phyloP scores from a whole-genome alignment of 768 basidiomycete genomes.

The Mycena maculata region DNA sequence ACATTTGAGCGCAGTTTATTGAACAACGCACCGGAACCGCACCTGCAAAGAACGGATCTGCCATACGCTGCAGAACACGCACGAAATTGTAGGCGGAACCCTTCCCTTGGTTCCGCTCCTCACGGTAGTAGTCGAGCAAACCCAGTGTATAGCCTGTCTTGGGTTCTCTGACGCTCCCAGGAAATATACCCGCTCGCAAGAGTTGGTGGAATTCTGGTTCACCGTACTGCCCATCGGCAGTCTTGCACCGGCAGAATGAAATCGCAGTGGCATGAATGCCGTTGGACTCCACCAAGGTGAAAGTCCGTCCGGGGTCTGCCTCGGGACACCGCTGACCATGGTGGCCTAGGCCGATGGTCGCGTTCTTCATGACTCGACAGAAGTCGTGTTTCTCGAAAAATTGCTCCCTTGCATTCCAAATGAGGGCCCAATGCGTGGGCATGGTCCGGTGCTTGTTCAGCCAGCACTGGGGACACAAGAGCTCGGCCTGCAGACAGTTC shows the following conservation, averaged over 20 bases:
- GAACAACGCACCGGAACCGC: conserved; percentile 16
- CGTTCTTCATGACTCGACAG: conserved; percentile 12
- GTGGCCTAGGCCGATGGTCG: background rate
- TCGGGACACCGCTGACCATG: conserved; percentile 15
- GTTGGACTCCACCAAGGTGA: conserved; percentile 25
- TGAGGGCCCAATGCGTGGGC: conserved; percentile 16
- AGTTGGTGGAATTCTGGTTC: conserved; percentile 16
- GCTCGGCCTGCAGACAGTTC: conserved; percentile 9
- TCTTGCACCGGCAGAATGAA: conserved; percentile 15
- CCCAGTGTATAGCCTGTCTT: conserved; percentile 25
- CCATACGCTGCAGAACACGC: conserved; percentile 22
- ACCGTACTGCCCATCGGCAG: background rate
- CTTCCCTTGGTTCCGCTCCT: conserved; percentile 25
- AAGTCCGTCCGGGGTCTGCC: background rate
- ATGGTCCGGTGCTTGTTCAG: conserved; percentile 8
- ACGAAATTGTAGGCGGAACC: conserved; percentile 22
- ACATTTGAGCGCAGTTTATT: background rate
- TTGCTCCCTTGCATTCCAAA: conserved; percentile 4
- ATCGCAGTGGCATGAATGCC: conserved; percentile 29
- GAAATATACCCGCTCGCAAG: conserved; percentile 19
- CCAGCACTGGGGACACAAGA: conserved; percentile 25
- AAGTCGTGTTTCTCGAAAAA: conserved; percentile 18
- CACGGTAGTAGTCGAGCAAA: conserved; percentile 12
- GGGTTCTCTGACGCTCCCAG: conserved; percentile 8
- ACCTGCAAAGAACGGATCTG: conserved; percentile 17